These are phyloP conservation scores for Lippia alba DNA, from an alignment of 305 asterid species.

Conservation along the genomic window DNA sequence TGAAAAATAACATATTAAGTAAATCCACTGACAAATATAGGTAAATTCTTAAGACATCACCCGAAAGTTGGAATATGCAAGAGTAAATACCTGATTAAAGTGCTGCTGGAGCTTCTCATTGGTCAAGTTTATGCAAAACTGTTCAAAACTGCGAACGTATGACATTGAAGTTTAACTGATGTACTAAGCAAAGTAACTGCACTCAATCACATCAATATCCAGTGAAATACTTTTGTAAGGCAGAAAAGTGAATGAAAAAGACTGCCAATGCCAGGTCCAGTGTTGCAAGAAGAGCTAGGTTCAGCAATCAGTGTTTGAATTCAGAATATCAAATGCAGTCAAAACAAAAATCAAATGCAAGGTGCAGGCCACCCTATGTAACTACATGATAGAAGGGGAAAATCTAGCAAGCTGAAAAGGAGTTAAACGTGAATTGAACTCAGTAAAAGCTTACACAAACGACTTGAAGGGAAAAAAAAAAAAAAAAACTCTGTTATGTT, in stretches of 20 bases:
- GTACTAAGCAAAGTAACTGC: conserved; percentile 14
- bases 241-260: conserved; percentile 21
- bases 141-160: conserved; percentile 56
- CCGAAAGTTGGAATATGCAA: conserved; percentile 13
- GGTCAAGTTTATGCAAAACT: conserved; percentile 67
- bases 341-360: not conserved
- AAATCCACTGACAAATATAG: conserved; percentile 28
- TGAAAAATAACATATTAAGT: conserved; percentile 46
- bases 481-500: conserved; percentile 25
- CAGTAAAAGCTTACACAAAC: conserved; percentile 4
- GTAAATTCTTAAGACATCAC: conserved; percentile 8
- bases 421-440: not conserved
- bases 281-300: conserved; percentile 13
- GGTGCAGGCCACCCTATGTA: conserved; percentile 15
- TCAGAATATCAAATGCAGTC: conserved; percentile 1
- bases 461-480: conserved; percentile 6
- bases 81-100: conserved; percentile 82
- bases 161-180: conserved; percentile 29
- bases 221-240: conserved; percentile 28
- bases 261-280: not conserved
- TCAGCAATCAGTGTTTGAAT: not conserved
- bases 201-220: conserved; percentile 28
- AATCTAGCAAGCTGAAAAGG: not conserved
- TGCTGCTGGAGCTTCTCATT: conserved; percentile 77
- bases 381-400: conserved; percentile 14